These are phyloP conservation scores for Pleurotus salmoneostramineus DNA, from an alignment of 768 basidiomycete species.

Conservation along the genomic window DNA sequence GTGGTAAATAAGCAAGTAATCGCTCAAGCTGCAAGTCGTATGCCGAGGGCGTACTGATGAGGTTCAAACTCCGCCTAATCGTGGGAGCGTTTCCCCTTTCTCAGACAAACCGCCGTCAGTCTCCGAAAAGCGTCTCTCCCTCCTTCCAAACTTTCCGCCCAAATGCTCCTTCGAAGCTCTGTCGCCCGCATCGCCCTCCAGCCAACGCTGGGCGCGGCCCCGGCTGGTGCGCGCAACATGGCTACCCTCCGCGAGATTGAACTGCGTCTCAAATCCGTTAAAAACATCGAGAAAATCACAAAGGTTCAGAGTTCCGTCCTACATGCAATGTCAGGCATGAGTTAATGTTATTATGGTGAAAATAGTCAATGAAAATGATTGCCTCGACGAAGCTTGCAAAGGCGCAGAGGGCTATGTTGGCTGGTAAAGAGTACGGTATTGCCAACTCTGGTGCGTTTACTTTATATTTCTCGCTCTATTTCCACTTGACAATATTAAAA, in stretches of 20 bases:
- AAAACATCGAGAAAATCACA: slow-evolving; percentile 99
- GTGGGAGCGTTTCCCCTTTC: slow-evolving; percentile 24
- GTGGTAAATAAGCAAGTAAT: slow-evolving; percentile 22
- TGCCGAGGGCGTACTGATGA: background rate
- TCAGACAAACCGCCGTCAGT: slow-evolving; percentile 32
- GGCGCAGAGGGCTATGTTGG: slow-evolving; percentile 90
- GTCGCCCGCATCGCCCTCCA: slow-evolving; percentile 34
- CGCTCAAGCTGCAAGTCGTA: slow-evolving; percentile 10
- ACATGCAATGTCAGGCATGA: too few species aligned
- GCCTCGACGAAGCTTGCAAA: slow-evolving; percentile 95
- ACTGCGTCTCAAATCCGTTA: slow-evolving; percentile 91
- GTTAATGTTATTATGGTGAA: too few species aligned
- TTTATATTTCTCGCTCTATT: slow-evolving; percentile 8
- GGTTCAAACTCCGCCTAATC: slow-evolving; percentile 20
- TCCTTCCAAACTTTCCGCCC: slow-evolving; percentile 17
- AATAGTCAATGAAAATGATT: slow-evolving; percentile 98
- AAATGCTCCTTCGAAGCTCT: slow-evolving; percentile 45
- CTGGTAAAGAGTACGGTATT: slow-evolving; percentile 88
- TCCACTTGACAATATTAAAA: background rate
- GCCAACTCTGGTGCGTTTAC: slow-evolving; percentile 77
- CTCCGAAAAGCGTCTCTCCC: slow-evolving; percentile 26
- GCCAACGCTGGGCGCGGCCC: slow-evolving; percentile 36
- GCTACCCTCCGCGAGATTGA: slow-evolving; percentile 98
- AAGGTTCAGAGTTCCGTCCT: slow-evolving; percentile 53
- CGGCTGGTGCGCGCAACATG: slow-evolving; percentile 74